These are phyloP conservation scores for Malassezia furfur DNA, from an alignment of 1,284 basidiomycete genomes.

Conservation along the genomic window DNA sequence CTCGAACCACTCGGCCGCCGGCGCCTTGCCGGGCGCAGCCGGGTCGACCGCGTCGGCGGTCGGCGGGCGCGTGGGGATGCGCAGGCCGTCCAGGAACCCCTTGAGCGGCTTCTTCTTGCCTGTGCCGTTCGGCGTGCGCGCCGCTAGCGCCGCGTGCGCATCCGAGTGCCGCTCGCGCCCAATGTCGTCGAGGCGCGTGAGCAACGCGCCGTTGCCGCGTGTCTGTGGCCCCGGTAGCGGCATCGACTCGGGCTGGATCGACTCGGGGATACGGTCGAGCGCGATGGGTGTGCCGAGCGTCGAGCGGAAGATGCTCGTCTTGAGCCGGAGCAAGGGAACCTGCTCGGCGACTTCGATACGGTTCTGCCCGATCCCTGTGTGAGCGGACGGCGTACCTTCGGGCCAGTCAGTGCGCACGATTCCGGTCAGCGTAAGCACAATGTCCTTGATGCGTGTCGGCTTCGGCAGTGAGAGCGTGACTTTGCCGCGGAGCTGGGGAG, in stretches of 20 bases:
- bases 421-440: constrained; percentile 69
- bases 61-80: neutral
- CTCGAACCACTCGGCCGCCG: constrained; percentile 64
- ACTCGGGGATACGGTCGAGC: neutral
- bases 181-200: constrained; percentile 4
- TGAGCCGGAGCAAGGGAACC: constrained; percentile 64
- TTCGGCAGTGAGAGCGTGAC: constrained; percentile 70
- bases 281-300: constrained; percentile 11
- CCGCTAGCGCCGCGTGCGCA: neutral
- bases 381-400: constrained; percentile 55
- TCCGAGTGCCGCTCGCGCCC: neutral
- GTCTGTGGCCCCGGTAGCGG: neutral
- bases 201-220: neutral
- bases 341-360: constrained; percentile 73
- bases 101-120: neutral
- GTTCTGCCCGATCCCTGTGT: constrained; percentile 57
- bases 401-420: constrained; percentile 64
- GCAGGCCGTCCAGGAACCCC: constrained; percentile 11
- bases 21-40: neutral
- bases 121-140: neutral
- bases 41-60: neutral
- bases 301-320: constrained; percentile 65
- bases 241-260: neutral
- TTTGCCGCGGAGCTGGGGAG: constrained; percentile 77
- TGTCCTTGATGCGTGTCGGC: constrained; percentile 74